Evolutionary conservation across 1,139 yeast species (phyloP), one percentile per base, ranked within the genome.

Genomic region (Trichomonascaceae sp.): DNA sequence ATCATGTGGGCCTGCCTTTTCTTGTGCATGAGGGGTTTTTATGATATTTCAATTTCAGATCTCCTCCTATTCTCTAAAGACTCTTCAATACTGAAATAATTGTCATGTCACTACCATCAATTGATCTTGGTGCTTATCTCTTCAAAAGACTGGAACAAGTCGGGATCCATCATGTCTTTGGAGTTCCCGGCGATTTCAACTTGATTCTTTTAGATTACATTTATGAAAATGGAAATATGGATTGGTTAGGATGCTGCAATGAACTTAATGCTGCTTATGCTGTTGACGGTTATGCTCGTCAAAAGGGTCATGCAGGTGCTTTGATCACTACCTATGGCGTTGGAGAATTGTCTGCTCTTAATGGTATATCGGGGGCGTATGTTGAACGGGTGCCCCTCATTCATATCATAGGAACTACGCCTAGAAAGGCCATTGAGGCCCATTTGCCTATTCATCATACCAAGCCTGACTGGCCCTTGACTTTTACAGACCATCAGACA

Each of bases 261-360:
- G 86, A 82, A 68, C 70, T 82, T 56, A 82, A 82, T 60, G 83
- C 84, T 22, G 85, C 89, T 20, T 87, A 87, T 64, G 86, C 90
- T 24, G 89, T 87, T 36, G 95, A 87, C 63, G 95, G 91, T 19
- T 87, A 85, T 65, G 82, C 87, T 18, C 79, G 87, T 58, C 77
- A 76, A 47, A 70, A 78, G 43, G 65, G 66, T 36, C 57, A 63
- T 2, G 74, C 75, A 1, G 75, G 72, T 30, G 76, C 68, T 12
- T 56, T 73, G 47, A 64, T 73, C 55, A 81, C 88, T 44, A 83
- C 88, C 17, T 86, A 77, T 70, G 96, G 96, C 54, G 96, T 89
- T 51, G 96, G 96, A 56, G 96, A 88, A 70, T 78, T 88, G 57
- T 82, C 88, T 54, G 96, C 96, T 13, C 70, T 88, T 60, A 89